Evolutionary conservation across 345 rosid species (phyloP).

Genomic region (Conringia planisiliqua): DNA sequence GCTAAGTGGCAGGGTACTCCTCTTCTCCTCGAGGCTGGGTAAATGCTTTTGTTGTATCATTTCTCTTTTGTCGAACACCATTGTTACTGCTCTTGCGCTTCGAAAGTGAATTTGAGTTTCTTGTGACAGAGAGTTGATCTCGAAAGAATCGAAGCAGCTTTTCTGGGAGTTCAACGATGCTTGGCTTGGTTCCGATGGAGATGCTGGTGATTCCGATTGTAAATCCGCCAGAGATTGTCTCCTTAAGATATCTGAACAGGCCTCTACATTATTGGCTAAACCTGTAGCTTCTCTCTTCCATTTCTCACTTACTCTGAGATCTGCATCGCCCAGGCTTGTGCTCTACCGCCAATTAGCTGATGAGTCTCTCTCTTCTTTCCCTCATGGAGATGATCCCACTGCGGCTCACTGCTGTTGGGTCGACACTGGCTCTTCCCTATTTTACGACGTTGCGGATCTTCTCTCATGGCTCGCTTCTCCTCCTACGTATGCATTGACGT

Average conservation of each 20-base stretch:
- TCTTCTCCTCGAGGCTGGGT: conserved; percentile 94
- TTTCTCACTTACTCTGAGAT: conserved; percentile 80
- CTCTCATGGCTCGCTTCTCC: conserved; percentile 53
- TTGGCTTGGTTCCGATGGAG: conserved; percentile 54
- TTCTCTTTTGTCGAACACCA: conserved; percentile 9
- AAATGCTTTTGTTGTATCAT: conserved; percentile 7
- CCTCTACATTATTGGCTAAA: conserved; percentile 47
- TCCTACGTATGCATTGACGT: conserved; percentile 44
- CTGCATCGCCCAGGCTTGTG: conserved; percentile 87
- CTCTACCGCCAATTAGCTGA: conserved; percentile 87
- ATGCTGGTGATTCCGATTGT: conserved; percentile 46
- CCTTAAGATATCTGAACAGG: conserved; percentile 52
- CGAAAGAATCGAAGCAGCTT: conserved; percentile 74
- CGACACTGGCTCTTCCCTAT: conserved; percentile 74
- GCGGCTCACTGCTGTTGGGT: conserved; percentile 90
- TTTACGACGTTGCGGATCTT: conserved; percentile 68
- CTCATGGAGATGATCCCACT: conserved; percentile 55
- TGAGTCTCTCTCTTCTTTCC: conserved; percentile 93
- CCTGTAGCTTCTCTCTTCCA: conserved; percentile 66
- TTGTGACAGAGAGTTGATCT: conserved; percentile 65
- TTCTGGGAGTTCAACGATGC: conserved; percentile 82
- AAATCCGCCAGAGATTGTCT: conserved; percentile 78
- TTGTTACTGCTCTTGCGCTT: neutral
- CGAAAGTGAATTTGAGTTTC: neutral
- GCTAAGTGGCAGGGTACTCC: conserved; percentile 98